Evolutionary conservation across 78 protist genomes (phyloP).

Genomic region (Dictyostelium brefeldianum): DNA sequence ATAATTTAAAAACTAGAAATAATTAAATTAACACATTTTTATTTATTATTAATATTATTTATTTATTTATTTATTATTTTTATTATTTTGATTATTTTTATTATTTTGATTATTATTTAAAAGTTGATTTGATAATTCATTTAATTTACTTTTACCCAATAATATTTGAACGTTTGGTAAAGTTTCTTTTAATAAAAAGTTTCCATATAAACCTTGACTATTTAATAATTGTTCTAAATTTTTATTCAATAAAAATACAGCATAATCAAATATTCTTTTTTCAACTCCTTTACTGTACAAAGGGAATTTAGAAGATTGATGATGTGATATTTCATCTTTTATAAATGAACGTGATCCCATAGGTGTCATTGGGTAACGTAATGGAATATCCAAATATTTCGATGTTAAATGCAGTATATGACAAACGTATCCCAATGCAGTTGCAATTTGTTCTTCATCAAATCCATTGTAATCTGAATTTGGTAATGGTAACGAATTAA

Average conservation of each 20-base stretch:
- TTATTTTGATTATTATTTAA: neutral
- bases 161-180: slow-evolving; percentile 80
- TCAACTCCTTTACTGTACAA: slow-evolving; percentile 74
- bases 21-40: neutral
- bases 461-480: slow-evolving; percentile 83
- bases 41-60: neutral
- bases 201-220: slow-evolving; percentile 66
- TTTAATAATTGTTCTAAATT: slow-evolving; percentile 78
- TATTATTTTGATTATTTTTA: neutral
- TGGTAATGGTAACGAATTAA: slow-evolving; percentile 72
- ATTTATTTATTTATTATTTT: neutral
- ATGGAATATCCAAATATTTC: slow-evolving; percentile 73
- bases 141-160: slow-evolving; percentile 51
- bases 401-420: slow-evolving; percentile 68
- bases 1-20: neutral
- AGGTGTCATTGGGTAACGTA: slow-evolving; percentile 83
- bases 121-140: neutral
- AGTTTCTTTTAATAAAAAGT: slow-evolving; percentile 72
- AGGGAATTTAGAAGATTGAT: slow-evolving; percentile 71
- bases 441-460: slow-evolving; percentile 82
- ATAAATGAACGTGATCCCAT: slow-evolving; percentile 85
- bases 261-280: slow-evolving; percentile 78
- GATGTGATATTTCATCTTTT: slow-evolving; percentile 76
- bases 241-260: slow-evolving; percentile 80
- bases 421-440: slow-evolving; percentile 84